Base-by-base conservation (phyloP, 2,329 filamentous ascomycete genomes). In the Alternaria triticimaculans region DNA sequence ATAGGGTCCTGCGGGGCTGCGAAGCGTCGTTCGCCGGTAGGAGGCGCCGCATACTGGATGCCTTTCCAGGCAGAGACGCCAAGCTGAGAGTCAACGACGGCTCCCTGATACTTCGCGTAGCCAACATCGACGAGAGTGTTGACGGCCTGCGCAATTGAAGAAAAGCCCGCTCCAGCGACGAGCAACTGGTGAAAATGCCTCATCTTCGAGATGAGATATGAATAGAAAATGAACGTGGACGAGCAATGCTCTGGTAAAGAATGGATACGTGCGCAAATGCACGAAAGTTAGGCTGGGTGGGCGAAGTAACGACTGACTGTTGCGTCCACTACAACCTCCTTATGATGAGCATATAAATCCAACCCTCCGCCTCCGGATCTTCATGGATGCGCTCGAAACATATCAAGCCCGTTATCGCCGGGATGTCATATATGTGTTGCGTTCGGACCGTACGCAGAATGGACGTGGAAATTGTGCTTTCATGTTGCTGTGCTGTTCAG, bases 1-100 rank as follows among this genome's bases (percentile, higher is more conserved):
- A 65, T 33, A 8, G 66, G 62, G 23, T 67, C 88, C 68, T 85
- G 80, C 0, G 92, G 90, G 7, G 87, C 87, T 61, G 84, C 82
- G 72, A 93, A 94, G 25, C 92, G 85, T 63, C 92, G 75, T 6
- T 86, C 71, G 1, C 89, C 90, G 3, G 91, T 60, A 0, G 92
- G 92, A 14, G 91, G 83, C 6, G 90, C 88, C 2, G 90, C 92
- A 80, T 88, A 95, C 54, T 90, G 87, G 50, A 94, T 87, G 1
- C 91, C 92, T 10, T 93, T 84, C 90, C 90, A 94, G 77, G 90
- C 85, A 1, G 86, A 88, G 37, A 92, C 81, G 1, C 88, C 89
- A 66, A 87, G 86, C 28, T 55, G 15, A 2, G 63, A 37, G 0
- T 80, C 67, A 1, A 85, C 81, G 1, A 81, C 73, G 1, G 81